Conservation (phyloP, 306 rosid species). For the Hippophae tibetana region DNA sequence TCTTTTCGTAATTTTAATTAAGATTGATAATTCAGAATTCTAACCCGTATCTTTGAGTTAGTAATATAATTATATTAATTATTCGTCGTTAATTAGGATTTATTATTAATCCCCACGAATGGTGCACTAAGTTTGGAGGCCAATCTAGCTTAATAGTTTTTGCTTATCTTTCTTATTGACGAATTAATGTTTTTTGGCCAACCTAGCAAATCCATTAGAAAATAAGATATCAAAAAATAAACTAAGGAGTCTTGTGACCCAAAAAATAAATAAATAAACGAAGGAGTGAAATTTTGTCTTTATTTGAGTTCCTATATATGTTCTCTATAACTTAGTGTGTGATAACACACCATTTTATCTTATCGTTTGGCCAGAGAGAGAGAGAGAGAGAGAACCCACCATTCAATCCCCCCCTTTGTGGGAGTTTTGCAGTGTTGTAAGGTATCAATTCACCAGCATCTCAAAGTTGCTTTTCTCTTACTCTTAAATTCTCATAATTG, state of each 20-base stretch:
- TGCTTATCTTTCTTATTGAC: not conserved
- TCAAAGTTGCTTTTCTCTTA: no score
- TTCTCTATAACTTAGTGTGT: not conserved
- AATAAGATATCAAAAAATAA: not conserved
- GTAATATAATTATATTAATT: not conserved
- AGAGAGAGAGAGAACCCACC: no score
- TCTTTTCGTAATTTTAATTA: not conserved
- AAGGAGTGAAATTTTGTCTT: not conserved
- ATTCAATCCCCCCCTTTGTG: not conserved
- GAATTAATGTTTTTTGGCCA: not conserved
- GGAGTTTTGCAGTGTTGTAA: slow-evolving; percentile 1
- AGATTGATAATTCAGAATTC: slow-evolving; percentile 2
- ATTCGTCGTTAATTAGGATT: not conserved
- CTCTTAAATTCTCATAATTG: no score
- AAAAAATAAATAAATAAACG: not conserved
- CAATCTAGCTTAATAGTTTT: not conserved
- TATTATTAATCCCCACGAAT: slow-evolving; percentile 14
- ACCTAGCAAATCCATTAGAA: slow-evolving; percentile 21
- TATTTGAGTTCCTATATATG: not conserved
- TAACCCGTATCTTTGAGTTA: slow-evolving; percentile 11
- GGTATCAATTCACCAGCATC: not conserved
- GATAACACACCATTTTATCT: no score
- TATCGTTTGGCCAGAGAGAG: no score
- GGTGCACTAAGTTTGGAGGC: slow-evolving; percentile 6
- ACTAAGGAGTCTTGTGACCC: no score